Evolutionary conservation across 257 asterid genomes (phyloP).

Genomic region (Parsonsia alboflavescens): DNA sequence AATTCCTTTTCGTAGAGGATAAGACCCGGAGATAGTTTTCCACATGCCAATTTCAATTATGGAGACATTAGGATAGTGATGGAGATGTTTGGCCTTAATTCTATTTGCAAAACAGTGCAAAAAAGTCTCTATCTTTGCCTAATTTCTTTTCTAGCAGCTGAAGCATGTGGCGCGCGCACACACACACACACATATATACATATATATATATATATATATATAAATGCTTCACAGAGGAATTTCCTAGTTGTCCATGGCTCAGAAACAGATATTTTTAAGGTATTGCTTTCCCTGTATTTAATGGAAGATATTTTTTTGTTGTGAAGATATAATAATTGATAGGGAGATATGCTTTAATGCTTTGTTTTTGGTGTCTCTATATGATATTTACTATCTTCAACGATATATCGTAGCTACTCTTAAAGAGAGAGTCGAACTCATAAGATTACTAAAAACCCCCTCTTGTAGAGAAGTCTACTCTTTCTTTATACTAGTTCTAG

Average conservation of each 20-base stretch:
- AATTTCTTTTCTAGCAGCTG: too few species aligned
- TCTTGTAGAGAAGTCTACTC: neutral
- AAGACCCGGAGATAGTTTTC: neutral
- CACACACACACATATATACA: too few species aligned
- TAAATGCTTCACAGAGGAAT: too few species aligned
- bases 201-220: neutral
- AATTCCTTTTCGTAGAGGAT: neutral
- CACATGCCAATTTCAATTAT: slow-evolving; percentile 5
- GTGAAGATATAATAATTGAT: neutral
- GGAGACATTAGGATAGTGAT: slow-evolving; percentile 9
- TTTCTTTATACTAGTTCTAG: too few species aligned
- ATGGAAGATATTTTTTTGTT: slow-evolving; percentile 6
- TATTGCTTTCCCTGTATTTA: neutral
- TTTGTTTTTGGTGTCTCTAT: neutral
- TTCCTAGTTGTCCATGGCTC: neutral
- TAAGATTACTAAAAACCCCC: neutral
- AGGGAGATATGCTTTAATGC: slow-evolving; percentile 2
- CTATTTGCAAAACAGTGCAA: neutral
- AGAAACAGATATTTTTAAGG: neutral
- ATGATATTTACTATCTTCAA: neutral
- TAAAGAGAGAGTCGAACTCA: slow-evolving; percentile 1
- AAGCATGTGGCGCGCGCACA: too few species aligned
- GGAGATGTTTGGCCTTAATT: slow-evolving; percentile 4
- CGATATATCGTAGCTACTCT: neutral
- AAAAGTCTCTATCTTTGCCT: too few species aligned